A percentile compares a stretch with the other conserved stretches of the same genome.
Conservation (phyloP, 805 yeast genomes). For the Wickerhamomyces rabaulensis region DNA sequence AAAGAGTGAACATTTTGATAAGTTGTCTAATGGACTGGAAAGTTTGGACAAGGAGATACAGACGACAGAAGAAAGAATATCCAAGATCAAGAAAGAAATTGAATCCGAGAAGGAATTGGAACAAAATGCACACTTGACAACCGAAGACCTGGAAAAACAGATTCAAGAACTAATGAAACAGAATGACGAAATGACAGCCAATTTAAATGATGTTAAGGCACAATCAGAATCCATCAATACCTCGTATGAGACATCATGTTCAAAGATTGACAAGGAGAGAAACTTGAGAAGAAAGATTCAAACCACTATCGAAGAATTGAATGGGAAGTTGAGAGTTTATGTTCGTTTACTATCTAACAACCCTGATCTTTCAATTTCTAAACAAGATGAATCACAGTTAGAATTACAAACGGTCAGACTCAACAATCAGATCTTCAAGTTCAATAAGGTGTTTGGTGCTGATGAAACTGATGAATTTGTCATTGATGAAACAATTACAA, state of each 20-base stretch:
- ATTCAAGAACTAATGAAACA: slow-evolving; percentile 20
- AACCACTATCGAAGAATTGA: slow-evolving; percentile 40
- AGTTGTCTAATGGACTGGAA: slow-evolving; percentile 15
- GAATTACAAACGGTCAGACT: slow-evolving; percentile 1
- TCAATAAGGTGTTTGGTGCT: slow-evolving; percentile 9
- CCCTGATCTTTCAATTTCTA: not conserved
- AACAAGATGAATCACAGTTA: not conserved
- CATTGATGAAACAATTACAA: slow-evolving; percentile 5
- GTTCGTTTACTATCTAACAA: slow-evolving; percentile 1
- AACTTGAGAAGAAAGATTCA: slow-evolving; percentile 39
- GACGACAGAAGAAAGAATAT: not conserved
- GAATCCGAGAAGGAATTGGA: not conserved
- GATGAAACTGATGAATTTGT: not conserved
- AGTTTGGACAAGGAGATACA: slow-evolving; percentile 11
- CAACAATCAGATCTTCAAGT: not conserved
- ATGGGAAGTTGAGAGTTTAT: slow-evolving; percentile 28
- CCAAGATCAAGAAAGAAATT: slow-evolving; percentile 1
- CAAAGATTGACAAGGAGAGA: slow-evolving; percentile 31
- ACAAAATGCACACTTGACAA: not conserved
- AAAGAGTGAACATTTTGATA: slow-evolving; percentile 15
- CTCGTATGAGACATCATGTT: slow-evolving; percentile 20
- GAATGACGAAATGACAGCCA: slow-evolving; percentile 14
- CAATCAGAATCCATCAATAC: slow-evolving; percentile 17
- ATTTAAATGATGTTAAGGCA: slow-evolving; percentile 19
- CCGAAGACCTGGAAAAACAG: slow-evolving; percentile 10